These are phyloP conservation scores for Raphanus raphanistrum DNA, from an alignment of 345 rosid genomes.

Conservation along the genomic window DNA sequence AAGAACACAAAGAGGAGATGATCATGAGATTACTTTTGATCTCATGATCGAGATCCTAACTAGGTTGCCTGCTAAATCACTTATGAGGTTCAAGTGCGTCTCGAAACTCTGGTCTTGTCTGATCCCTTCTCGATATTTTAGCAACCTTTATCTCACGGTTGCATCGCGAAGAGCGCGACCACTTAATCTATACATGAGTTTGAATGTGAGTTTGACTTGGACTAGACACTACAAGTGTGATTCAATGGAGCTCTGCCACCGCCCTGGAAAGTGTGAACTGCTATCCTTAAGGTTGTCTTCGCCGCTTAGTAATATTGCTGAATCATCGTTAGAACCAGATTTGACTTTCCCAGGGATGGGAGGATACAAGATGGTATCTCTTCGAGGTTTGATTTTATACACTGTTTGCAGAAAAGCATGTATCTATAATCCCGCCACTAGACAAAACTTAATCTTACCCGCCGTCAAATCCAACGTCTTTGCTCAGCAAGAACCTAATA, in stretches of 20 bases:
- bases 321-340: not conserved
- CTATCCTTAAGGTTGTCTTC: not conserved
- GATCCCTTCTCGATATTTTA: too few species aligned
- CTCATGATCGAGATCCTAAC: not conserved
- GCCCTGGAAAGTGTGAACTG: not conserved
- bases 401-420: not conserved
- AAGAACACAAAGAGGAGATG: too few species aligned
- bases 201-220: not conserved
- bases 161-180: not conserved
- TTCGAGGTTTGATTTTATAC: slow-evolving; percentile 20
- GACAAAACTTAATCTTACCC: not conserved
- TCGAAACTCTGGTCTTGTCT: too few species aligned
- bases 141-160: too few species aligned
- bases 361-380: not conserved
- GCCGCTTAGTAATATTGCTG: not conserved
- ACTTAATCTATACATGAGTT: not conserved
- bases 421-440: slow-evolving; percentile 19
- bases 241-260: not conserved
- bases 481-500: too few species aligned
- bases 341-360: slow-evolving; percentile 6
- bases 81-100: too few species aligned
- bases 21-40: not conserved
- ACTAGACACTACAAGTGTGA: not conserved
- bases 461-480: too few species aligned
- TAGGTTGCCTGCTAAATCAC: not conserved